These are phyloP conservation scores for Austroboletus festivus DNA, from an alignment of 768 basidiomycete species.

Conservation along the genomic window DNA sequence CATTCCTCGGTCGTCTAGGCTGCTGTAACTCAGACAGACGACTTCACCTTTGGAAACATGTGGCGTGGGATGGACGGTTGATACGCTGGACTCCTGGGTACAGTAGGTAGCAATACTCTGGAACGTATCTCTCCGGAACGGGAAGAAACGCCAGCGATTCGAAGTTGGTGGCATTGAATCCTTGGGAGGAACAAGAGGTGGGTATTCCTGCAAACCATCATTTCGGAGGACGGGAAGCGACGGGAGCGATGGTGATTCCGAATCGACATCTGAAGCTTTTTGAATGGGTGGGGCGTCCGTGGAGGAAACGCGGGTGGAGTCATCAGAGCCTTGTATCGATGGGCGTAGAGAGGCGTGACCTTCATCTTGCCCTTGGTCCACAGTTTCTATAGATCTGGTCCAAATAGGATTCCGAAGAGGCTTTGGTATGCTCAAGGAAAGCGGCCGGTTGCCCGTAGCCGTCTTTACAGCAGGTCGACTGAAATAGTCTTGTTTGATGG, in stretches of 20 bases:
- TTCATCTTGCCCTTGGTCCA: conserved; percentile 13
- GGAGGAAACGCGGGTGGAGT: conserved; percentile 17
- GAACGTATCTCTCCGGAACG: conserved; percentile 41
- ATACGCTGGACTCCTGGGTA: conserved; percentile 23
- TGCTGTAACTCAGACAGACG: conserved; percentile 66
- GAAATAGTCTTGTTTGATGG: conserved; percentile 22
- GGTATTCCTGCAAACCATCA: conserved; percentile 19
- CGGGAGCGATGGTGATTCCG: conserved; percentile 15
- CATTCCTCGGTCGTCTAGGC: conserved; percentile 75
- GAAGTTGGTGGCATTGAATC: conserved; percentile 27
- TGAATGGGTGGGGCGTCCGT: conserved; percentile 3
- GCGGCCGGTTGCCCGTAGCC: conserved; percentile 11
- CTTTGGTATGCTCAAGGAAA: conserved; percentile 22
- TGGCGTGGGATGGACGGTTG: conserved; percentile 20
- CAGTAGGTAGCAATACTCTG: conserved; percentile 26
- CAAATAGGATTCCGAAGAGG: conserved; percentile 15
- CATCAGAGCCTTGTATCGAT: conserved; percentile 8
- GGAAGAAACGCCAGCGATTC: conserved; percentile 50
- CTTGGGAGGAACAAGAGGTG: conserved; percentile 30
- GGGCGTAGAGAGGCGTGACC: conserved; percentile 5
- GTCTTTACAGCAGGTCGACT: conserved; percentile 16
- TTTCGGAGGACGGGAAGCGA: conserved; percentile 5
- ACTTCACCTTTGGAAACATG: conserved; percentile 63
- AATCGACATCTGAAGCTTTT: conserved; percentile 5
- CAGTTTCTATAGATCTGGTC: conserved; percentile 28